Conservation (phyloP, 2,329 filamentous ascomycete genomes). For the Penicillium sp. region DNA sequence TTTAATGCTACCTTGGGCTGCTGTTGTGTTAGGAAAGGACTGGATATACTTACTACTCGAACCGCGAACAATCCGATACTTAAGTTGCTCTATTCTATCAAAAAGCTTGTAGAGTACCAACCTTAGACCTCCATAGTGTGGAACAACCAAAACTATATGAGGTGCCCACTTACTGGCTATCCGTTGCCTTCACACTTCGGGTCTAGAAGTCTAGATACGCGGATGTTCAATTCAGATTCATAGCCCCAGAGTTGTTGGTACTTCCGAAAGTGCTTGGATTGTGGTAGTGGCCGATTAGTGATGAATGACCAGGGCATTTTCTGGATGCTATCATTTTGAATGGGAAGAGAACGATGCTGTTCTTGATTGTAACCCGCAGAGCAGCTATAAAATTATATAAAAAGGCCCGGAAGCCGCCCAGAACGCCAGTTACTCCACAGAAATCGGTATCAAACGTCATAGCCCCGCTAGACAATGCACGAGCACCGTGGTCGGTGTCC, state of each 20-base stretch:
- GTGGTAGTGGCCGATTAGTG: too few species aligned
- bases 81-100: not conserved
- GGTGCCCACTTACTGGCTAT: not conserved
- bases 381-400: not conserved
- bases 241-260: not conserved
- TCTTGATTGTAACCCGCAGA: not conserved
- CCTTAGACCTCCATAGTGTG: too few species aligned
- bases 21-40: too few species aligned
- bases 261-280: not conserved
- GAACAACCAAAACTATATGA: not conserved
- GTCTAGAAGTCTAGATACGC: too few species aligned
- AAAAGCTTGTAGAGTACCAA: not conserved
- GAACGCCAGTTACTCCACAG: not conserved
- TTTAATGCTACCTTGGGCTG: not conserved
- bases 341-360: not conserved
- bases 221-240: not conserved
- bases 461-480: conserved; percentile 2
- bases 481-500: not conserved
- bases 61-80: not conserved
- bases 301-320: not conserved
- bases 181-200: not conserved
- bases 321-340: not conserved
- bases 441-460: conserved; percentile 1
- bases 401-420: not conserved
- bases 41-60: not conserved